A percentile compares a stretch with the other conserved stretches of the same genome.
These are phyloP conservation scores for Aureobasidium sp. DNA, from an alignment of 2,329 filamentous ascomycete genomes.

Conservation along the genomic window DNA sequence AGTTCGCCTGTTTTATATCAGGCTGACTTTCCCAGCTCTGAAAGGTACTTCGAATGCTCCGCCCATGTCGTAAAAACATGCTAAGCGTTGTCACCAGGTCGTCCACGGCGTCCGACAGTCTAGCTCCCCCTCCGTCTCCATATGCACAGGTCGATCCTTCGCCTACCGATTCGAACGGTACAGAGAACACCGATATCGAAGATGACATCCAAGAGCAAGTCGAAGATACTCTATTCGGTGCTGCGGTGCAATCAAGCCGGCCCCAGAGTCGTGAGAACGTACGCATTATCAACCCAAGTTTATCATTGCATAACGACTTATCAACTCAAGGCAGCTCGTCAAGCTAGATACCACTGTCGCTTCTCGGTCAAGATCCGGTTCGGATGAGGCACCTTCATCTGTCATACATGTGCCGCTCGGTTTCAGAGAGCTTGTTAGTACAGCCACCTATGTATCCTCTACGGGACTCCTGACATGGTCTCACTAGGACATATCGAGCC, in stretches of 20 bases:
- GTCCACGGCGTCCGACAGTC: constrained; percentile 26
- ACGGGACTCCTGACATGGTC: not conserved
- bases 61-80: not conserved
- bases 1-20: constrained; percentile 40
- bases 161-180: constrained; percentile 77
- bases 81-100: not conserved
- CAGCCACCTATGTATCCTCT: not conserved
- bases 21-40: constrained; percentile 30
- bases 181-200: constrained; percentile 75
- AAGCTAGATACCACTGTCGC: constrained; percentile 41
- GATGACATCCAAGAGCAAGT: constrained; percentile 61
- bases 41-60: constrained; percentile 31
- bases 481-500: not conserved
- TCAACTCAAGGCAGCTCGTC: constrained; percentile 23
- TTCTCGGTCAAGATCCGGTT: constrained; percentile 40
- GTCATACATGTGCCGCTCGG: constrained; percentile 86
- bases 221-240: not conserved
- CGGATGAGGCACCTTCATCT: constrained; percentile 72
- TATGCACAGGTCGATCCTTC: constrained; percentile 67
- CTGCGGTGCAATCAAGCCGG: constrained; percentile 20
- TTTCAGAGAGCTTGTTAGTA: constrained; percentile 68
- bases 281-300: constrained; percentile 8
- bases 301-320: constrained; percentile 8
- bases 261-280: constrained; percentile 26
- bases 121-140: constrained; percentile 39